Base-by-base conservation (phyloP, 1,284 basidiomycete genomes). In the Rhodotorula sp. region DNA sequence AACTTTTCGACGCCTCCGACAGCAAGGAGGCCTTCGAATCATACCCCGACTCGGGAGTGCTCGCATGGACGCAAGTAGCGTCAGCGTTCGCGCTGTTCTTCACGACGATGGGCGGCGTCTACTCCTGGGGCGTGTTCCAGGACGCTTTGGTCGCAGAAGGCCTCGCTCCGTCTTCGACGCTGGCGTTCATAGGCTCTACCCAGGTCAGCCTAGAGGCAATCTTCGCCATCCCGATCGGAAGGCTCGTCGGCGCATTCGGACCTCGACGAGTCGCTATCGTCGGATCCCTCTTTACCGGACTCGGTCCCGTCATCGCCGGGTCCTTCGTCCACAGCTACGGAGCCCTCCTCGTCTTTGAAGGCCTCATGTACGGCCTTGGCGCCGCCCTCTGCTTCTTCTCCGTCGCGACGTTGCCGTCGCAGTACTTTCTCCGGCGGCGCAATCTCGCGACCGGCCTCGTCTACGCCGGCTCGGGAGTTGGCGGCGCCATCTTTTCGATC, bases 361-460 rank as follows among this genome's bases (percentile, higher is more conserved):
- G 67, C 1, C 42, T 65, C 45, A 6, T 72, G 4, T 70, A 68
- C 30, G 70, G 73, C 15, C 24, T 66, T 6, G 68, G 70, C 0
- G 64, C 70, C 44, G 64, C 62, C 4, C 42, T 70, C 17, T 56
- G 55, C 55, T 73, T 72, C 44, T 69, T 62, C 53, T 60, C 61
- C 24, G 62, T 46, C 0, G 64, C 69, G 3, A 70, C 69, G 8
- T 37, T 71, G 1, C 69, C 73, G 1, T 53, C 60, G 12, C 53
- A 53, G 6, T 75, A 73, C 49, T 75, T 75, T 54, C 42, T 59
- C 6, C 45, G 51, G 15, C 26, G 64, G 17, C 66, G 73, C 0
- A 73, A 75, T 54, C 42, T 73, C 4, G 68, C 73, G 60, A 64
- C 64, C 14, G 68, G 68, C 6, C 8, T 74, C 30, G 62, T 68